Conservation (phyloP, 108 stramenopile genomes). For the Cyclotella cryptica region DNA sequence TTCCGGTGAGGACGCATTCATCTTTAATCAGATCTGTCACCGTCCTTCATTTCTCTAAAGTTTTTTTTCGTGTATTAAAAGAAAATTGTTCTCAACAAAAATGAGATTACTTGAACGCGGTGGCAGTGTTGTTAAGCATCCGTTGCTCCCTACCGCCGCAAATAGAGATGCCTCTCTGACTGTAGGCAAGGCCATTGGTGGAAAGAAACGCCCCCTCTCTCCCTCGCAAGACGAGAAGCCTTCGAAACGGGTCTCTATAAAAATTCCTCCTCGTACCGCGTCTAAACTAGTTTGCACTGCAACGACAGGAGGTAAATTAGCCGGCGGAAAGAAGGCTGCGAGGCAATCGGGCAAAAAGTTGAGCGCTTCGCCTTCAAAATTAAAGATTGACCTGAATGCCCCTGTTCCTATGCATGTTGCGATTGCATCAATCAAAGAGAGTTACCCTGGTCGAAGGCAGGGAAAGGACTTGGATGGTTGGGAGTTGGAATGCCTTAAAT, state of each 20-base stretch:
- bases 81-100: slow-evolving; percentile 60
- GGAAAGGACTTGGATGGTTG: slow-evolving; percentile 73
- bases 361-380: slow-evolving; percentile 5
- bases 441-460: slow-evolving; percentile 74
- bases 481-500: slow-evolving; percentile 77
- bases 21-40: neutral
- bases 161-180: slow-evolving; percentile 26
- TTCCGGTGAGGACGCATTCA: slow-evolving; percentile 53
- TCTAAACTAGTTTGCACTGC: slow-evolving; percentile 30
- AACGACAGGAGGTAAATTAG: slow-evolving; percentile 42
- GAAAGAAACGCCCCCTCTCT: slow-evolving; percentile 52
- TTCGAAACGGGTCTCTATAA: slow-evolving; percentile 45
- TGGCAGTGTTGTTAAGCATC: slow-evolving; percentile 25
- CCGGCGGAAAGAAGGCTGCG: slow-evolving; percentile 21
- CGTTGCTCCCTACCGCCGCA: slow-evolving; percentile 27
- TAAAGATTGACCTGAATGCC: slow-evolving; percentile 23
- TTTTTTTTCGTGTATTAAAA: slow-evolving; percentile 13
- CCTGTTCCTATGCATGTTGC: slow-evolving; percentile 88
- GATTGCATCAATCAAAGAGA: slow-evolving; percentile 82
- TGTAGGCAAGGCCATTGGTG: slow-evolving; percentile 10
- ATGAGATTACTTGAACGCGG: slow-evolving; percentile 64
- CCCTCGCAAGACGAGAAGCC: slow-evolving; percentile 34
- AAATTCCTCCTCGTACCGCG: slow-evolving; percentile 32
- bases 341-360: slow-evolving; percentile 28
- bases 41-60: neutral